Evolutionary conservation across 2,329 filamentous ascomycete genomes (phyloP).

Genomic region (Fusarium keratoplasticum): DNA sequence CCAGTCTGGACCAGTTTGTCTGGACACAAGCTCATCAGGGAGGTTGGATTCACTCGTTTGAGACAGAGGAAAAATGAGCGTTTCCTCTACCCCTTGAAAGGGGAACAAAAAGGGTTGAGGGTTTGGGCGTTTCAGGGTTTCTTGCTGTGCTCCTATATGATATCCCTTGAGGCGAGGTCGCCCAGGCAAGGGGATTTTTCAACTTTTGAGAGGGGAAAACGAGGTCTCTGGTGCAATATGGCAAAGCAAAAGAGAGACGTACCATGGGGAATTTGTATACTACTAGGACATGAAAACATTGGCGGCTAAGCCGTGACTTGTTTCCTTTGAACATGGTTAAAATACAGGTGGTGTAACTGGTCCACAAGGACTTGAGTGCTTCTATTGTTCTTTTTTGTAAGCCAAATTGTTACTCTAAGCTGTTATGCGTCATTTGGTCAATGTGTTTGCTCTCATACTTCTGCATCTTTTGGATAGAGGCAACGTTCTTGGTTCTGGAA

Average conservation of each 20-base stretch:
- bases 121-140: neutral
- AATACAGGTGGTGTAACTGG: neutral
- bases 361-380: neutral
- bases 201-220: neutral
- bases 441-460: neutral
- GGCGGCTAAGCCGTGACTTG: neutral
- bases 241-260: neutral
- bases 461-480: neutral
- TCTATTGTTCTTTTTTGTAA: neutral
- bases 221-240: neutral
- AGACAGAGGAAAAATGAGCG: neutral
- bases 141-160: neutral
- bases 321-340: neutral
- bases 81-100: neutral
- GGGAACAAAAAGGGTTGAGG: neutral
- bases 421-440: neutral
- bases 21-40: neutral
- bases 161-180: neutral
- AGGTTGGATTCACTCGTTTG: neutral
- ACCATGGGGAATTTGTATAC: neutral
- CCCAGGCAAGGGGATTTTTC: neutral
- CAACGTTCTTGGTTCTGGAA: neutral
- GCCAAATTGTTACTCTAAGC: neutral
- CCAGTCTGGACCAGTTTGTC: neutral
- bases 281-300: neutral